Base-by-base conservation (phyloP, 495 filamentous ascomycete species). In the Penicillium alfredii region DNA sequence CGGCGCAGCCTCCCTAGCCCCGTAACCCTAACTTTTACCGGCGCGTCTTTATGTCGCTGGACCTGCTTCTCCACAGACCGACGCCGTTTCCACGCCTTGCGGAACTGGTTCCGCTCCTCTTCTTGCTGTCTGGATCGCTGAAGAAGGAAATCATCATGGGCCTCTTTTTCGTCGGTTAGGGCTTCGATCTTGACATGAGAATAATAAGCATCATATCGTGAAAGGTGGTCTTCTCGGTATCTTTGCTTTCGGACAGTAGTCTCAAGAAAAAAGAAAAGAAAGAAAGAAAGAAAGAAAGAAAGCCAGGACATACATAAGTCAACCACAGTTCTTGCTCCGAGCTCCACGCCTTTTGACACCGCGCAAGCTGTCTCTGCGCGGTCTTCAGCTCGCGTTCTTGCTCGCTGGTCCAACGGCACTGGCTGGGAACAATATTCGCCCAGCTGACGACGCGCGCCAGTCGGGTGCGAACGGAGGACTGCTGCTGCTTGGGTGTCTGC, bases 271-370 rank as follows among this genome's bases (percentile, higher is more conserved):
- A 24, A 43, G 28, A 37, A 20, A 12, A 33, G 11, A 11, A 17
- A n/a, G 41, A 18, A 33, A 24, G 7, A 10, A 27, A 23, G 3
- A 20, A 24, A 23, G 30, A 36, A 37, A 13, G 15, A 23, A 7
- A 21, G 23, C 24, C 15, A 10, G 16, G 21, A 56, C 61, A 42
- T 56, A 68, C 64, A 62, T 56, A 50, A 13, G 45, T 35, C 32
- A 68, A 30, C 64, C 64, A 68, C 2, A 68, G 11, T 27, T 68
- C 64, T 35, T 68, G 64, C 35, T 68, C 61, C 2, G 64, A 68
- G 34, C 60, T 65, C 64, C 64, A 68, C 4, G 64, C 61, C 33
- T 59, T 68, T 33, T 68, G 64, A 44, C 64, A 68, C 25, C 56
- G 35, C 20, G 46, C 55, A 24, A 68, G 35, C 29, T 68, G 49